phyloP scores from a whole-genome alignment of 2,329 filamentous ascomycete genomes.

The Aspergillus neotritici region DNA sequence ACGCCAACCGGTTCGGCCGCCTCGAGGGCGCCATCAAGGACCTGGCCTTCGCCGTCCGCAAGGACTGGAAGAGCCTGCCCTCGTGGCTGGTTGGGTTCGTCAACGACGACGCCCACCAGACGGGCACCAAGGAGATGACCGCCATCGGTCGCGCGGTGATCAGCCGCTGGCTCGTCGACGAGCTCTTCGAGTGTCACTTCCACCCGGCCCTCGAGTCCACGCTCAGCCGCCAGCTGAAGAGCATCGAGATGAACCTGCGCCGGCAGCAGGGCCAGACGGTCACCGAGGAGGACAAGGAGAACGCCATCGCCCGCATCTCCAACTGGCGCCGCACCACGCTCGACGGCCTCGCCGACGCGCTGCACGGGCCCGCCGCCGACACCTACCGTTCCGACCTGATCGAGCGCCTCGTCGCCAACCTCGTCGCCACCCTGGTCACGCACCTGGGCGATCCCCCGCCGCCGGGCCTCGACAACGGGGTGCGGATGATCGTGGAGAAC shows the following conservation, averaged over 20 bases:
- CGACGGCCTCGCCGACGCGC: conserved; percentile 72
- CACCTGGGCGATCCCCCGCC: conserved; percentile 72
- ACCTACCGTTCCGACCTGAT: conserved; percentile 66
- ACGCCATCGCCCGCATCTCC: conserved; percentile 77
- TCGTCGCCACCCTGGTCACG: conserved; percentile 65
- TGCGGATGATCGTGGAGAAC: conserved; percentile 87
- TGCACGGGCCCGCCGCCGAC: conserved; percentile 60
- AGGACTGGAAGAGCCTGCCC: conserved; percentile 82
- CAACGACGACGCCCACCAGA: conserved; percentile 76
- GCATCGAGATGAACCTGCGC: conserved; percentile 82
- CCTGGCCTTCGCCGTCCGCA: conserved; percentile 90
- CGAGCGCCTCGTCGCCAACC: conserved; percentile 60
- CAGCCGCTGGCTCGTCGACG: conserved; percentile 81
- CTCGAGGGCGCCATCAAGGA: conserved; percentile 93
- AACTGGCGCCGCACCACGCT: conserved; percentile 91
- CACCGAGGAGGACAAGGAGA: conserved; percentile 83
- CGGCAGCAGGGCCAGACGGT: conserved; percentile 65
- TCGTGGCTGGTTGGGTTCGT: conserved; percentile 73
- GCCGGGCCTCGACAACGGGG: conserved; percentile 76
- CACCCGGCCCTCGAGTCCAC: conserved; percentile 76
- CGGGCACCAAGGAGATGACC: conserved; percentile 96
- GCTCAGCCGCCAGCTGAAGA: conserved; percentile 73
- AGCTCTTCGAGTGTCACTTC: conserved; percentile 87
- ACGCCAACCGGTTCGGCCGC: conserved; percentile 78
- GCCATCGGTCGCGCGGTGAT: conserved; percentile 86